Conservation (phyloP, 2,329 filamentous ascomycete species). For the Penicillium janthinellum region DNA sequence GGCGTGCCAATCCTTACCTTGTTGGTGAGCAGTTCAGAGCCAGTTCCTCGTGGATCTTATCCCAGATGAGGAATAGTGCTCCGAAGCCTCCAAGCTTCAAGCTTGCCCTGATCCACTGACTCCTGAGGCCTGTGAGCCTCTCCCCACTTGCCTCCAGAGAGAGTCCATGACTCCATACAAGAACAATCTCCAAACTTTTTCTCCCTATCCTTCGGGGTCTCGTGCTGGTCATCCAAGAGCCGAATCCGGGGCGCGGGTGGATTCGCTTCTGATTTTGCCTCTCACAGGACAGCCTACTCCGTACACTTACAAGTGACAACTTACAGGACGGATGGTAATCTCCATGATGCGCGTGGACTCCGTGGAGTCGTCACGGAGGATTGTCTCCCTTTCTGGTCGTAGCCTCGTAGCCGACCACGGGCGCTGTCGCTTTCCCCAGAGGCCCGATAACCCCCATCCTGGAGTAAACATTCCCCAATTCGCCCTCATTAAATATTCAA, state of each 20-base stretch:
- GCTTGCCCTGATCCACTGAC: slow-evolving; percentile 7
- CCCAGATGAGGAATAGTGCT: slow-evolving; percentile 21
- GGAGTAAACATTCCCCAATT: neutral
- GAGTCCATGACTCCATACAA: neutral
- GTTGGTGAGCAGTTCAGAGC: neutral
- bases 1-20: slow-evolving; percentile 20
- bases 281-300: too few species aligned
- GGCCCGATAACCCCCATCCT: neutral
- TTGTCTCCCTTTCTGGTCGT: slow-evolving; percentile 5
- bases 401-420: neutral
- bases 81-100: slow-evolving; percentile 10
- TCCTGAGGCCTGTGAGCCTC: neutral
- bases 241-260: neutral
- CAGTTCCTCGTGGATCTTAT: slow-evolving; percentile 17
- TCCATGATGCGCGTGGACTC: neutral
- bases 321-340: neutral
- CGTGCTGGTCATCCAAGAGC: neutral
- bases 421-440: neutral
- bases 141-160: neutral
- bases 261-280: neutral
- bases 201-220: neutral
- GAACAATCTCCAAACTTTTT: too few species aligned
- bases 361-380: neutral
- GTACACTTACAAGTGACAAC: neutral
- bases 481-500: neutral